A percentile compares a stretch with the other conserved stretches of the same genome.
Conservation (phyloP, 2,329 filamentous ascomycete genomes). For the Ascochyta lentis region DNA sequence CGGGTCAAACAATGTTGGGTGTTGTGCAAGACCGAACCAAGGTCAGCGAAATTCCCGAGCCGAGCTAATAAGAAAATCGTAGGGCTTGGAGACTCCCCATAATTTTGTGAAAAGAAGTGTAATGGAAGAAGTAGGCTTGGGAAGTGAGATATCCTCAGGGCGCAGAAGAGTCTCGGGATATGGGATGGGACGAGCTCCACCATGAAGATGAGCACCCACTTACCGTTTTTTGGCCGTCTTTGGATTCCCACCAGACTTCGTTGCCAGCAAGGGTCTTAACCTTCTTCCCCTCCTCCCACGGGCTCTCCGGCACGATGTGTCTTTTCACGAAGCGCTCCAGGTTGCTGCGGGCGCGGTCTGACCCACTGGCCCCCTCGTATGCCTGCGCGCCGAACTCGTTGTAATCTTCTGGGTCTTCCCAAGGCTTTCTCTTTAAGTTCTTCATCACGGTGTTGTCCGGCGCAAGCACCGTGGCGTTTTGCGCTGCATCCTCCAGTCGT, state of each 20-base stretch:
- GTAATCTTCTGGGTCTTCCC: slow-evolving; percentile 80
- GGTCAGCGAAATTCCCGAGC: no score
- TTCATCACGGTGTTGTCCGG: slow-evolving; percentile 85
- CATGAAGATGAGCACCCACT: slow-evolving; percentile 39
- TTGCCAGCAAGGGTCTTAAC: slow-evolving; percentile 71
- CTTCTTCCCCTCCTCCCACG: slow-evolving; percentile 75
- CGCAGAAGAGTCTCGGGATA: neutral
- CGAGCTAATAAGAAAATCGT: no score
- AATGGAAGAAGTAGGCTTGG: no score
- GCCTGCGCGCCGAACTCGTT: slow-evolving; percentile 68
- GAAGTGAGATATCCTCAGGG: no score
- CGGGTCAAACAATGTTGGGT: no score
- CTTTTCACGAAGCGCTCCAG: slow-evolving; percentile 82
- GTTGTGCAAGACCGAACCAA: no score
- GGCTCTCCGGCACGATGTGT: slow-evolving; percentile 77
- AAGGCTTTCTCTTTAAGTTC: slow-evolving; percentile 80
- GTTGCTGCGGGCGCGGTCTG: slow-evolving; percentile 78
- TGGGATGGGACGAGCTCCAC: neutral
- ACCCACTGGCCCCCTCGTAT: slow-evolving; percentile 77
- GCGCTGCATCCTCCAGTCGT: slow-evolving; percentile 69
- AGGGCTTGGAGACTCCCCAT: no score
- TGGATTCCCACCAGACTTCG: slow-evolving; percentile 83
- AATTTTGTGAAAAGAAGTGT: no score
- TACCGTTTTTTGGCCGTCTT: slow-evolving; percentile 71
- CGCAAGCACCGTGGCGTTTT: slow-evolving; percentile 85